Base-by-base conservation (phyloP, 2,329 filamentous ascomycete species). In the Cucurbitaria berberidis region DNA sequence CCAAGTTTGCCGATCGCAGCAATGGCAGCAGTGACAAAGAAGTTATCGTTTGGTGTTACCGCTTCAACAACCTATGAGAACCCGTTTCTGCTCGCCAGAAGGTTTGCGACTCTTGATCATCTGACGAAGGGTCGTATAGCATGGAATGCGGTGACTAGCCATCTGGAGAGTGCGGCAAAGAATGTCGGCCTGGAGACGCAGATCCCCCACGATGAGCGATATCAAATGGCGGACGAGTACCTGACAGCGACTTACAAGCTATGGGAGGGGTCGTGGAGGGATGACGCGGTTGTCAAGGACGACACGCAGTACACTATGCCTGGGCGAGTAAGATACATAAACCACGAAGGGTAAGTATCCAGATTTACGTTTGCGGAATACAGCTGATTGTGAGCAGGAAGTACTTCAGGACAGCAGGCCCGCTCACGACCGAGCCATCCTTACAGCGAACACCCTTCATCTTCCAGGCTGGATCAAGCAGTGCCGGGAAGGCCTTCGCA, bases 401-500 rank as follows among this genome's bases (percentile, higher is more conserved):
- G 49, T 89, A 90, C 48, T 60, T 82, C 79, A 13, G 79, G 84
- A 42, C 86, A 84, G 5, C 85, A 87, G 59, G 87, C 88, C 69
- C 89, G 87, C 73, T 79, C 88, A 72, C 77, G 82, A 44, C 84
- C 88, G 8, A 79, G 86, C 60, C 88, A 86, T 60, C 81, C 30
- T 86, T 86, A 0, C 87, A 90, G 62, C 76, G 87, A 5, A 88
- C 86, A 1, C 87, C 87, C 0, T 77, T 90, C 1, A 80, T 90
- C 3, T 77, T 89, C 3, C 87, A 90, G 69, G 87, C 87, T 0
- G 87, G 87, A 0, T 87, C 86, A 0, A 87, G 84, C 0, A 81
- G 80, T 41, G 81, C 85, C 0, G 87, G 86, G 5, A 88, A 86
- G 67, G 74, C 76, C 0, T 90, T 90, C 63, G 86, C 86, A 0